Evolutionary conservation across 2,329 filamentous ascomycete genomes (phyloP), one percentile per base, ranked within the genome.

Genomic region (Ophiostoma pallidulum): DNA sequence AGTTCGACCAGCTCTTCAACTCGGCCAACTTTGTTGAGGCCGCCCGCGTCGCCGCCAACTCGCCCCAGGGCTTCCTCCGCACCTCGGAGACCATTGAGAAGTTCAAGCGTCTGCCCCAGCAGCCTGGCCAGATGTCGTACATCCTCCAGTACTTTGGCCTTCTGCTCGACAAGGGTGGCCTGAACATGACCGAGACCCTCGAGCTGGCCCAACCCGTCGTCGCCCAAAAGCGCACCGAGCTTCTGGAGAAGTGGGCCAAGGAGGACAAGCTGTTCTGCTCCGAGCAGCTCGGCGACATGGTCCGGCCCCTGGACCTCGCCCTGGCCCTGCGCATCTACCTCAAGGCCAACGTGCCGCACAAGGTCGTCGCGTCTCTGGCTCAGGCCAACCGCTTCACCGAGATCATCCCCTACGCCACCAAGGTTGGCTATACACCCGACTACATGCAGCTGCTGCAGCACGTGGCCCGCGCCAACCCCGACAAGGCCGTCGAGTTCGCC

Each of bases 81-180:
- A 97, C 91, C 2, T 77, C 87, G 19, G 87, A 95, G 61, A 98
- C 92, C 7, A 97, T 98, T 63, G 90, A 96, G 68, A 83, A 86
- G 58, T 94, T 98, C 72, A 97, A 97, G 78, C 80, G 78, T 48
- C 74, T 94, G 14, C 87, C 88, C 13, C 78, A 82, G 52, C 80
- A 86, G 57, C 82, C 82, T 29, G 87, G 88, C 38, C 86, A 94
- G 64, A 87, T 98, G 69, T 94, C 92, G 1, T 82, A 88, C 57
- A 95, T 96, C 51, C 75, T 98, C 45, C 92, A 97, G 64, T 98
- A 98, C 69, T 98, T 98, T 58, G 92, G 92, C 53, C 89, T 96
- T 78, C 75, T 98, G 37, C 76, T 98, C 29, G 94, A 98, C 64
- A 96, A 98, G 77, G 91, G 92, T 50, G 78, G 79, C 24, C 73